Percentiles rank a stretch among this genome's conserved stretches.
Evolutionary conservation across 2,329 filamentous ascomycete species (phyloP).

Genomic region (Calonectria pauciramosa): DNA sequence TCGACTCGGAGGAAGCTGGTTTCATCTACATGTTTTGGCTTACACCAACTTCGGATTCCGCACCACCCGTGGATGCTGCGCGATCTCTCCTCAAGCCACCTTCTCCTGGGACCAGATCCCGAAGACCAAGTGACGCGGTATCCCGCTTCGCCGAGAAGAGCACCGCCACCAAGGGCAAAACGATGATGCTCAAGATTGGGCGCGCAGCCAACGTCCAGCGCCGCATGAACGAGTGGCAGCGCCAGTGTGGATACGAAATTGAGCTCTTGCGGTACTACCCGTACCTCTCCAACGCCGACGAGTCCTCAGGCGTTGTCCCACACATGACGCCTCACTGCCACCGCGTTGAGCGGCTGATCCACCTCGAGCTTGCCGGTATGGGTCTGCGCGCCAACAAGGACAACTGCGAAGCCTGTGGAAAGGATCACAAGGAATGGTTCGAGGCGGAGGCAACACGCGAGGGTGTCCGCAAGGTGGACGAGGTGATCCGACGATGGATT

Average conservation of each 20-base stretch:
- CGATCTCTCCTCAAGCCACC: slow-evolving; percentile 70
- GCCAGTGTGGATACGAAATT: slow-evolving; percentile 91
- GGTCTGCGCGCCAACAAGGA: slow-evolving; percentile 65
- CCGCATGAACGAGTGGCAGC: slow-evolving; percentile 91
- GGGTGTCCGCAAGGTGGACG: slow-evolving; percentile 75
- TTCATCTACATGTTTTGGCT: slow-evolving; percentile 99
- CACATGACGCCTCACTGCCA: slow-evolving; percentile 88
- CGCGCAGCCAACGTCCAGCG: slow-evolving; percentile 87
- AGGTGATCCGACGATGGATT: slow-evolving; percentile 87
- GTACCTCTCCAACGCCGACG: slow-evolving; percentile 70
- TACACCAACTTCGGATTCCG: slow-evolving; percentile 72
- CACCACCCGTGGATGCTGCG: slow-evolving; percentile 70
- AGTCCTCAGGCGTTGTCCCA: slow-evolving; percentile 52
- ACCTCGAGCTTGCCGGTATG: slow-evolving; percentile 84
- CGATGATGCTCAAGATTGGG: slow-evolving; percentile 77
- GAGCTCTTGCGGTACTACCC: slow-evolving; percentile 94
- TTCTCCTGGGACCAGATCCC: slow-evolving; percentile 53
- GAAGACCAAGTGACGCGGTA: slow-evolving; percentile 69
- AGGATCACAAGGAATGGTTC: slow-evolving; percentile 95
- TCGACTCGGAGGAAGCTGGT: slow-evolving; percentile 81
- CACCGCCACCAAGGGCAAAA: slow-evolving; percentile 58
- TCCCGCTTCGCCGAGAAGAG: slow-evolving; percentile 60
- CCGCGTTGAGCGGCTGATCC: slow-evolving; percentile 89
- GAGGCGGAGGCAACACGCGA: slow-evolving; percentile 82
- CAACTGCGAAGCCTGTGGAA: slow-evolving; percentile 83